Conservation (phyloP, 805 yeast genomes). For the Metschnikowia vanudenii region DNA sequence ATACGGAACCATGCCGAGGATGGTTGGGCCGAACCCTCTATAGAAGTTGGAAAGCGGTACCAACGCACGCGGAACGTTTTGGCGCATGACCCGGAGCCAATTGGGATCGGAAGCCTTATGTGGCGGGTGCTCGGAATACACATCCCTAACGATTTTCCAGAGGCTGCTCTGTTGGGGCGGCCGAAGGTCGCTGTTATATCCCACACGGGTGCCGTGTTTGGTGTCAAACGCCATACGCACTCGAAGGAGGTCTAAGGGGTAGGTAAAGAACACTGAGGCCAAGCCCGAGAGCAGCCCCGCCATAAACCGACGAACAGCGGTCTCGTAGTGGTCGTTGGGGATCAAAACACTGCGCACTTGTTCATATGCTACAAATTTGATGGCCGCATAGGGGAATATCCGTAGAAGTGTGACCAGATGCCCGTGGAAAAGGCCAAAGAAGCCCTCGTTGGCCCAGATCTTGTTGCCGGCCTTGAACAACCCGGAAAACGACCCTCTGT, state of each 20-base stretch:
- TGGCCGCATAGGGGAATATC: slow-evolving; percentile 95
- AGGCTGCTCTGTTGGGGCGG: slow-evolving; percentile 27
- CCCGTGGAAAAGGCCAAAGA: slow-evolving; percentile 85
- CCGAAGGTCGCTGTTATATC: slow-evolving; percentile 20
- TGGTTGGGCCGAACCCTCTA: slow-evolving; percentile 91
- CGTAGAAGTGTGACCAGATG: slow-evolving; percentile 90
- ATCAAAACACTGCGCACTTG: slow-evolving; percentile 80
- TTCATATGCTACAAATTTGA: slow-evolving; percentile 94
- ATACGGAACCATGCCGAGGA: slow-evolving; percentile 93
- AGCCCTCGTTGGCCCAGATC: slow-evolving; percentile 69
- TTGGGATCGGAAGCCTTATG: slow-evolving; percentile 32
- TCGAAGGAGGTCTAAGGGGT: slow-evolving; percentile 87
- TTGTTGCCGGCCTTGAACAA: slow-evolving; percentile 66
- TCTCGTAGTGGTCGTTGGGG: slow-evolving; percentile 72
- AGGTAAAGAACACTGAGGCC: slow-evolving; percentile 80
- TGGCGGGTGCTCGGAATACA: slow-evolving; percentile 39
- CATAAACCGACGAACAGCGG: slow-evolving; percentile 72
- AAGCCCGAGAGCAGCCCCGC: slow-evolving; percentile 93
- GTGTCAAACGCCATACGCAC: slow-evolving; percentile 93
- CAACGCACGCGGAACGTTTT: slow-evolving; percentile 30
- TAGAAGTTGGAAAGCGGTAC: slow-evolving; percentile 67
- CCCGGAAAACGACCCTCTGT: slow-evolving; percentile 78
- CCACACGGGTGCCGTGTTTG: slow-evolving; percentile 19
- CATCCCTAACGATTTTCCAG: slow-evolving; percentile 30
- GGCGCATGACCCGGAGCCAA: slow-evolving; percentile 37